Percentiles rank a stretch among this genome's conserved stretches.
phyloP scores from a whole-genome alignment of 2,329 filamentous ascomycete genomes.

The Colletotrichum eleusines region DNA sequence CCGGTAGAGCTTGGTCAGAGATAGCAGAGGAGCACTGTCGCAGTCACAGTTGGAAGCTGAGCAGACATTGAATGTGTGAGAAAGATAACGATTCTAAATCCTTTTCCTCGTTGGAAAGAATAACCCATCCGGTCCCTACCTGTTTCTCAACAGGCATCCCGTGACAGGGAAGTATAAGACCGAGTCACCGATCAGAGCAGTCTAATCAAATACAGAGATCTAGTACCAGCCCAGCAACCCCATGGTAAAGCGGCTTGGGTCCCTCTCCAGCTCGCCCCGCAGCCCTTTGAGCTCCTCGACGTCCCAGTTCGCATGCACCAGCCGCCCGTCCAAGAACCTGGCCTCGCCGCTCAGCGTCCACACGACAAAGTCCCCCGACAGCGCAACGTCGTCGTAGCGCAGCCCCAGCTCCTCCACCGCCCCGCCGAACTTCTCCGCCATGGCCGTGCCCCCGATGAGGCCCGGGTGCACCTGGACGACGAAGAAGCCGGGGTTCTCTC shows the following conservation, averaged over 20 bases:
- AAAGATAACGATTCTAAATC: not conserved
- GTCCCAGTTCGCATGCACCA: slow-evolving; percentile 65
- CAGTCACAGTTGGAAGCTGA: not conserved
- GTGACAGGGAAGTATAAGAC: not conserved
- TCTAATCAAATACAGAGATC: not conserved
- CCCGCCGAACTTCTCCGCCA: slow-evolving; percentile 35
- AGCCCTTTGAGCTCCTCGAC: slow-evolving; percentile 58
- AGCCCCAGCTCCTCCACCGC: not conserved
- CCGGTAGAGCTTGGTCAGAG: no score
- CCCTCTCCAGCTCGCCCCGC: slow-evolving; percentile 27
- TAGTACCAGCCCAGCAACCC: slow-evolving; percentile 37
- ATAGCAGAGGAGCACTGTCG: no score
- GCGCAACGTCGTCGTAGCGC: slow-evolving; percentile 31
- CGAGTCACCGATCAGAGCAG: not conserved
- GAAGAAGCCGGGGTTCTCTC: slow-evolving; percentile 54
- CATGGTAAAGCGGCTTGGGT: slow-evolving; percentile 34
- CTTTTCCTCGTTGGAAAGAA: not conserved
- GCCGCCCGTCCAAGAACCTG: slow-evolving; percentile 58
- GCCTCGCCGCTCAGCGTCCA: slow-evolving; percentile 61
- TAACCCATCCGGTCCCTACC: not conserved
- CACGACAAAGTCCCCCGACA: slow-evolving; percentile 55
- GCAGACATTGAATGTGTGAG: not conserved
- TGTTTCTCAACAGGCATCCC: not conserved
- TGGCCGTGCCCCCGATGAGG: slow-evolving; percentile 26
- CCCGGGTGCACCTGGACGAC: slow-evolving; percentile 58